Conservation (phyloP, 306 rosid species). For the Lupinus albus region DNA sequence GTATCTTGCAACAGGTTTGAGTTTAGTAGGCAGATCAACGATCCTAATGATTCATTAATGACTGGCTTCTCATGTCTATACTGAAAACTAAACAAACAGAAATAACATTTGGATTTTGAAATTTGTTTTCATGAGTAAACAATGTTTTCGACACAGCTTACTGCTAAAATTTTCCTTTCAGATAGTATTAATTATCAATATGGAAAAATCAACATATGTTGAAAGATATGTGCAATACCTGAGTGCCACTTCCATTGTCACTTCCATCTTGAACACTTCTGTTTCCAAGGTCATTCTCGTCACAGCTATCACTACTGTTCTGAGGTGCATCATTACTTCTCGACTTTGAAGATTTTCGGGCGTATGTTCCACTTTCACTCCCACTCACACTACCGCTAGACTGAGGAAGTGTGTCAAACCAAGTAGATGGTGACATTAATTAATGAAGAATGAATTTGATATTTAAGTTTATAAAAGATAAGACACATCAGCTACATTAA, state of each 20-base stretch:
- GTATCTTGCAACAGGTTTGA: slow-evolving; percentile 14
- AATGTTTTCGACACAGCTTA: slow-evolving; percentile 21
- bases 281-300: slow-evolving; percentile 61
- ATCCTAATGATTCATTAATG: slow-evolving; percentile 19
- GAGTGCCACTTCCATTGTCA: slow-evolving; percentile 72
- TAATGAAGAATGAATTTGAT: slow-evolving; percentile 33
- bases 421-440: slow-evolving; percentile 38
- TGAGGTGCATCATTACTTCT: slow-evolving; percentile 50
- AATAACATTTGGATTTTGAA: slow-evolving; percentile 26
- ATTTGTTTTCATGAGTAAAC: slow-evolving; percentile 27
- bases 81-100: slow-evolving; percentile 28
- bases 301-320: slow-evolving; percentile 60
- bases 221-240: slow-evolving; percentile 49
- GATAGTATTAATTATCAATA: background rate
- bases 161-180: slow-evolving; percentile 8
- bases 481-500: slow-evolving; percentile 22
- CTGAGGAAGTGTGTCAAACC: slow-evolving; percentile 48
- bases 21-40: slow-evolving; percentile 3
- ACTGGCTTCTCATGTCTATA: slow-evolving; percentile 3
- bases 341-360: slow-evolving; percentile 53
- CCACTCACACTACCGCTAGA: slow-evolving; percentile 71
- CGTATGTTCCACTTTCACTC: slow-evolving; percentile 62
- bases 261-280: slow-evolving; percentile 55
- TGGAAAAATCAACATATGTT: background rate
- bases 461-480: slow-evolving; percentile 33